Evolutionary conservation across 345 rosid genomes (phyloP).

Genomic region (Salix dunnii): DNA sequence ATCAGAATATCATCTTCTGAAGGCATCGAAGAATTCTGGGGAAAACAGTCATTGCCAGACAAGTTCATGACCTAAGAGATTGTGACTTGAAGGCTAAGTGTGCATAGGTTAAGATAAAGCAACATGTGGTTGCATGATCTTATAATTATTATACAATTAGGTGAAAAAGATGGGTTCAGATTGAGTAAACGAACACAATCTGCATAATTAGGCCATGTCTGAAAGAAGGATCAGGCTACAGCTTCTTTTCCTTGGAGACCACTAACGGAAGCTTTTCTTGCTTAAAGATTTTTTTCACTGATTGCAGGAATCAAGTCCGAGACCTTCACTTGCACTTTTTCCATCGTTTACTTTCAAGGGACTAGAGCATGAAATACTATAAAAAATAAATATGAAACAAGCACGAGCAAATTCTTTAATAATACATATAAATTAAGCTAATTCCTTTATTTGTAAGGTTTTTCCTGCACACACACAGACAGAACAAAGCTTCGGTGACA

Average conservation of each 20-base stretch:
- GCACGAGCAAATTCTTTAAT: too few species aligned
- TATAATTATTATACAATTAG: background rate
- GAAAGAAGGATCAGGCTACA: background rate
- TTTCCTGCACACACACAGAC: too few species aligned
- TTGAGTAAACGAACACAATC: too few species aligned
- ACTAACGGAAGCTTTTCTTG: too few species aligned
- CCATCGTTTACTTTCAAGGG: background rate
- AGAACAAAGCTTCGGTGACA: too few species aligned
- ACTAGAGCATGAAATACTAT: too few species aligned
- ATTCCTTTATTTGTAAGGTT: too few species aligned
- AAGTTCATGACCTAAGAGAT: constrained; percentile 26
- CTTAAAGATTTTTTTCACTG: background rate
- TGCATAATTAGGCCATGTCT: too few species aligned
- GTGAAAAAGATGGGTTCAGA: background rate
- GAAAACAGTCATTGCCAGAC: background rate
- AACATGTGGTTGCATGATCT: background rate
- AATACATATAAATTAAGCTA: too few species aligned
- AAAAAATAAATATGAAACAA: too few species aligned
- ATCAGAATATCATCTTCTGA: constrained; percentile 47
- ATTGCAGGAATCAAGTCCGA: constrained; percentile 11
- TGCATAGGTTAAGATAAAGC: background rate
- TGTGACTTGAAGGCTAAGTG: background rate
- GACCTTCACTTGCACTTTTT: constrained; percentile 18
- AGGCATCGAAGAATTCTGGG: constrained; percentile 1
- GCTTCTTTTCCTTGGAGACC: background rate